These are phyloP conservation scores for Corynascus novoguineensis DNA, from an alignment of 495 filamentous ascomycete genomes.

Conservation along the genomic window DNA sequence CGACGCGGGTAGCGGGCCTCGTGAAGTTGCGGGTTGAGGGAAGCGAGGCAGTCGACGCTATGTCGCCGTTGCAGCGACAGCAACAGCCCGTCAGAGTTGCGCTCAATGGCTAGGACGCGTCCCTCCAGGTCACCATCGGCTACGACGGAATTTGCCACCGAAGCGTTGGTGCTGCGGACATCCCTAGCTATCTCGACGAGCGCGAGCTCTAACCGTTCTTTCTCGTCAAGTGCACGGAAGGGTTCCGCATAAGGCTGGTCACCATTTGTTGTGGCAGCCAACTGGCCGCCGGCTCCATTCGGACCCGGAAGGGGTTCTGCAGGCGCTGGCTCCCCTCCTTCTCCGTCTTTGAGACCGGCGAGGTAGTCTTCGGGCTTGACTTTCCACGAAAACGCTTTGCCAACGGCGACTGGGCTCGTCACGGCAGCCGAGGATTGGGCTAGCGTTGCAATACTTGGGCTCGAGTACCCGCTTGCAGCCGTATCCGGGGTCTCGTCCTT, in stretches of 20 bases:
- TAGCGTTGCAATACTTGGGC: conserved; percentile 34
- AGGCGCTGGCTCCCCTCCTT: conserved; percentile 23
- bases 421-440: conserved; percentile 35
- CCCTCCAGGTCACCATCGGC: conserved; percentile 43
- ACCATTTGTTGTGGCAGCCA: not conserved
- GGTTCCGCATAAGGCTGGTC: not conserved
- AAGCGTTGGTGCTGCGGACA: conserved; percentile 25
- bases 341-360: conserved; percentile 32
- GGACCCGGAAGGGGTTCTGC: not conserved
- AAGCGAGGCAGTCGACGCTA: conserved; percentile 41
- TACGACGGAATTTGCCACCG: conserved; percentile 38
- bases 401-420: conserved; percentile 31
- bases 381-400: conserved; percentile 51
- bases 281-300: conserved; percentile 5
- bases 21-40: conserved; percentile 32
- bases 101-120: conserved; percentile 35
- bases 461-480: conserved; percentile 20
- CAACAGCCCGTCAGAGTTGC: conserved; percentile 20
- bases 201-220: conserved; percentile 8
- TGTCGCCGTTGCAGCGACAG: conserved; percentile 41
- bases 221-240: conserved; percentile 1
- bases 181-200: conserved; percentile 23
- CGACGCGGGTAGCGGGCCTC: conserved; percentile 69
- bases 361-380: conserved; percentile 52
- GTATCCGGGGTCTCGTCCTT: conserved; percentile 39